Percentiles rank a stretch among this genome's conserved stretches.
Evolutionary conservation across 208 protist genomes (phyloP).

Genomic region (Trypanosoma cruzi): DNA sequence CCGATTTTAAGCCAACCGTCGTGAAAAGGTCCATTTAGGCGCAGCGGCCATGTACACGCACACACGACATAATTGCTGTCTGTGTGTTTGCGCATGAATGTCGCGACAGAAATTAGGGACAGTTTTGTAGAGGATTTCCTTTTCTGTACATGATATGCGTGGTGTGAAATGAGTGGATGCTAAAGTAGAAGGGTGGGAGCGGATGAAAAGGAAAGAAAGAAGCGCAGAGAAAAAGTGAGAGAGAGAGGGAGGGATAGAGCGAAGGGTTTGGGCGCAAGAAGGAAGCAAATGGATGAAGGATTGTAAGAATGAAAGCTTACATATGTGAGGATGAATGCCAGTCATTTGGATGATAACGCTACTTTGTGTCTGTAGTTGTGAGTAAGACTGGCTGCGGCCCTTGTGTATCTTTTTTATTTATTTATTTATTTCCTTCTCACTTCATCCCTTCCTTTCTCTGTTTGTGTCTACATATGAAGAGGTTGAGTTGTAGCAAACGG

Average conservation of each 20-base stretch:
- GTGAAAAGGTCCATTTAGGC: conserved; percentile 59
- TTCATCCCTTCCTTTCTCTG: not conserved
- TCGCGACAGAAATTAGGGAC: not conserved
- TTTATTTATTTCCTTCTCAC: not conserved
- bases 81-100: not conserved
- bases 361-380: not conserved
- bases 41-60: not conserved
- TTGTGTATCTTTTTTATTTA: conserved; percentile 15
- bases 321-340: no score
- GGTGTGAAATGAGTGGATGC: not conserved
- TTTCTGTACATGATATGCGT: not conserved
- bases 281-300: not conserved
- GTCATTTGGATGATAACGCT: not conserved
- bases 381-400: not conserved
- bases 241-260: not conserved
- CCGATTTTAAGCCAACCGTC: conserved; percentile 70
- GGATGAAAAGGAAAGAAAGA: not conserved
- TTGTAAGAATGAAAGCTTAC: not conserved
- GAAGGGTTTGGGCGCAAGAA: not conserved
- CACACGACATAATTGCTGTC: not conserved
- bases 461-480: not conserved
- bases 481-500: not conserved
- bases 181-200: not conserved
- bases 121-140: not conserved
- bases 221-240: no score